phyloP scores from a whole-genome alignment of 2,329 filamentous ascomycete species.

The Thyridium curvatum region DNA sequence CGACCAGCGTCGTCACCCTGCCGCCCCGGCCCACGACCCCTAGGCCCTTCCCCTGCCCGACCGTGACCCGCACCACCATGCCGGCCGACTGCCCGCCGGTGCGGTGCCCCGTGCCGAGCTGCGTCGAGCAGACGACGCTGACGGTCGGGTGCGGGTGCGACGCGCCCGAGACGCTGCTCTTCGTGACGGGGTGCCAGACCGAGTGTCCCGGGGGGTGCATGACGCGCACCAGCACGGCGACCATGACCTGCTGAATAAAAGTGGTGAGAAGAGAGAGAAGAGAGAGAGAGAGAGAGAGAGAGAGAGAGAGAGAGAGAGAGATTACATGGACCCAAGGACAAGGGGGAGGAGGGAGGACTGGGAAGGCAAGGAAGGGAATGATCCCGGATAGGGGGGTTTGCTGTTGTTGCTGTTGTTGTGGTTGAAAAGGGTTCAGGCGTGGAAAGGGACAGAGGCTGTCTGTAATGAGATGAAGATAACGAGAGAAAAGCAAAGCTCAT shows the following conservation, averaged over 20 bases:
- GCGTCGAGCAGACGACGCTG: conserved; percentile 19
- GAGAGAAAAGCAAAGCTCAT: too few species aligned
- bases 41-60: conserved; percentile 20
- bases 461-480: too few species aligned
- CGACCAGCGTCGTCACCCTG: conserved; percentile 17
- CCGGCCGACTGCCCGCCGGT: conserved; percentile 23
- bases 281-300: too few species aligned
- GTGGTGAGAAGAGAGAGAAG: too few species aligned
- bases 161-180: conserved; percentile 22
- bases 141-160: conserved; percentile 26
- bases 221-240: conserved; percentile 22
- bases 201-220: conserved; percentile 24
- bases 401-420: too few species aligned
- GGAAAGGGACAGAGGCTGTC: too few species aligned
- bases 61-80: conserved; percentile 23
- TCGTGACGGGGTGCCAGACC: conserved; percentile 25
- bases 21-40: conserved; percentile 7
- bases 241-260: conserved; percentile 6
- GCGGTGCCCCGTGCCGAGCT: conserved; percentile 27
- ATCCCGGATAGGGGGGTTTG: too few species aligned
- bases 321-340: too few species aligned
- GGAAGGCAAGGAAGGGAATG: too few species aligned
- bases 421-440: too few species aligned
- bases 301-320: too few species aligned
- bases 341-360: too few species aligned